Conservation (phyloP, 441 rosid genomes). For the Syzygium malaccense region DNA sequence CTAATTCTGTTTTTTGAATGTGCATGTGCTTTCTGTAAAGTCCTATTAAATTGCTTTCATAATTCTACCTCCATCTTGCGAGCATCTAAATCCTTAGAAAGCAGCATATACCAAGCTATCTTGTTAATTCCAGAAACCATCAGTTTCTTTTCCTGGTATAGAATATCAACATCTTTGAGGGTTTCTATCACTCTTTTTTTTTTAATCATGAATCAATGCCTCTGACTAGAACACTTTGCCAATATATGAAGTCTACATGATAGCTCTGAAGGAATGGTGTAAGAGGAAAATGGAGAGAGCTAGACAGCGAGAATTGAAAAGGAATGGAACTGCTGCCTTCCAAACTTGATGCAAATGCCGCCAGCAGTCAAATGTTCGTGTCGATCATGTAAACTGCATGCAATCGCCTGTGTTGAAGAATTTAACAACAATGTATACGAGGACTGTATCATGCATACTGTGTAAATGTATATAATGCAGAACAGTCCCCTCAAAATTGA, state of each 20-base stretch:
- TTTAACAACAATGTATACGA: neutral
- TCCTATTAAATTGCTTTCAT: neutral
- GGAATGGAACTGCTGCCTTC: constrained; percentile 37
- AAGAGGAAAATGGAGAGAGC: constrained; percentile 90
- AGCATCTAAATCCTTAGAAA: neutral
- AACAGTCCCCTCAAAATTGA: neutral
- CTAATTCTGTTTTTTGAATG: neutral
- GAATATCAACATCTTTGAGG: neutral
- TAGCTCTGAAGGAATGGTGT: constrained; percentile 93
- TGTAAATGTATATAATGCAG: neutral
- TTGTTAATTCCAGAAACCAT: neutral
- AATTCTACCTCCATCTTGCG: neutral
- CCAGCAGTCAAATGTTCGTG: neutral
- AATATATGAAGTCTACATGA: neutral
- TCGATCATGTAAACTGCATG: neutral
- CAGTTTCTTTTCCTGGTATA: neutral
- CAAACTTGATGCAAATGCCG: constrained; percentile 13
- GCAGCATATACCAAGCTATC: too few species aligned
- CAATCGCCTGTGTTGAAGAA: neutral
- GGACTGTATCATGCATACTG: neutral
- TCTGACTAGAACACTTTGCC: neutral
- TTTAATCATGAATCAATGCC: neutral
- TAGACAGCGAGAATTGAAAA: constrained; percentile 52
- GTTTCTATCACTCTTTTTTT: neutral
- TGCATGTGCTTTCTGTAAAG: neutral